These are phyloP conservation scores for Endothia cerciana DNA, from an alignment of 2,329 filamentous ascomycete genomes.

Conservation along the genomic window DNA sequence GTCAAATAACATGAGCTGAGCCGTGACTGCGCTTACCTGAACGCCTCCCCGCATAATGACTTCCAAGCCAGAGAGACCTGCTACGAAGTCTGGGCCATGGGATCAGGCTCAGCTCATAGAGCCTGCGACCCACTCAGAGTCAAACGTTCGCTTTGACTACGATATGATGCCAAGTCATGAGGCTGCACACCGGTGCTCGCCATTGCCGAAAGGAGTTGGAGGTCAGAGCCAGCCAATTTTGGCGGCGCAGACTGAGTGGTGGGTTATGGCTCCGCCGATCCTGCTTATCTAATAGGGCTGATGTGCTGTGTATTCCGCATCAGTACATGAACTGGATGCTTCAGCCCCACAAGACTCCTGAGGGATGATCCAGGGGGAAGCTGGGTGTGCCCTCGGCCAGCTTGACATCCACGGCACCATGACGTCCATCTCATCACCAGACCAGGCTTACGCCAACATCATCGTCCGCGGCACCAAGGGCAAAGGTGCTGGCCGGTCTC, in stretches of 20 bases:
- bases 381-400: neutral
- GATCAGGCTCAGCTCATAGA: no score
- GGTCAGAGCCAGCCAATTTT: neutral
- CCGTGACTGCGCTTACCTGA: neutral
- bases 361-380: neutral
- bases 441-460: slow-evolving; percentile 11
- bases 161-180: neutral
- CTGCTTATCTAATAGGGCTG: slow-evolving; percentile 24
- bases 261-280: slow-evolving; percentile 16
- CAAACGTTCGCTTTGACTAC: no score
- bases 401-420: slow-evolving; percentile 11
- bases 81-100: no score
- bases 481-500: slow-evolving; percentile 45
- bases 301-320: neutral
- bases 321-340: slow-evolving; percentile 2
- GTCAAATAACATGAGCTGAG: neutral
- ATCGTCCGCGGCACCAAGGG: slow-evolving; percentile 34
- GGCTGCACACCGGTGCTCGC: neutral
- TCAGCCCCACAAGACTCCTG: neutral
- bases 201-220: neutral
- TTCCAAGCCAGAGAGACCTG: neutral
- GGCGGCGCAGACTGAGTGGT: neutral
- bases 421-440: slow-evolving; percentile 19
- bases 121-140: no score
- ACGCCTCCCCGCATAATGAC: neutral